Evolutionary conservation across 1,139 yeast species (phyloP), one percentile per base, ranked within the genome.

Genomic region (Candida labiduridarum): DNA sequence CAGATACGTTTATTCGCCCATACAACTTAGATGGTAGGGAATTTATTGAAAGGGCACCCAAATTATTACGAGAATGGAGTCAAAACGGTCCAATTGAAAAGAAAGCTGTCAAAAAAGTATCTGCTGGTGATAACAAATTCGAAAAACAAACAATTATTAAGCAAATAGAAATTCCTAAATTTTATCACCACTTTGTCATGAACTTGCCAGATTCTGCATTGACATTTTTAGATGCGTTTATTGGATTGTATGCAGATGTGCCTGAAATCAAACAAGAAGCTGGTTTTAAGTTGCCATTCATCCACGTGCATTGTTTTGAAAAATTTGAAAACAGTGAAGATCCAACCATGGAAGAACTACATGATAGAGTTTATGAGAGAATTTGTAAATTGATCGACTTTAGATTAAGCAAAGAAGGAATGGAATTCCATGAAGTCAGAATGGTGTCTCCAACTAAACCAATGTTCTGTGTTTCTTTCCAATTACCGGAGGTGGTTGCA

Each of bases 371-470:
- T 12, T 85, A 85, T 55, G 61, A 65, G 10, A 81, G 85, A 51
- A 80, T 94, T 19, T 69, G 79, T n/a, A 64, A 73, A 1, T 70
- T 83, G 27, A 69, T 94, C 56, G 74, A 78, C 2, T 76, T 59
- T 59, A 74, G 79, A 1, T 69, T 84, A 15, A 71, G 83, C 1
- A 66, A 78, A 19, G 75, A 74, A 5, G 62, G 69, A 0, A 71
- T 88, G 41, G 63, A 69, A 1, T 87, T 91, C 67, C 98, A 92
- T 63, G 72, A 87, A 57, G 99, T 95, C 12, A 82, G 99, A 62
- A 85, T 85, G 64, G 99, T 95, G 12, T 94, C 99, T 0, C 99
- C 99, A 2, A 90, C 97, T 2, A 95, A 94, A 65, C 94, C 94
- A 33, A 94, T 94, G 99, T 92, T 83, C 65, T 91, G 98, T 66